phyloP scores from a whole-genome alignment of 1,139 yeast genomes.

The Geotrichum candidum region DNA sequence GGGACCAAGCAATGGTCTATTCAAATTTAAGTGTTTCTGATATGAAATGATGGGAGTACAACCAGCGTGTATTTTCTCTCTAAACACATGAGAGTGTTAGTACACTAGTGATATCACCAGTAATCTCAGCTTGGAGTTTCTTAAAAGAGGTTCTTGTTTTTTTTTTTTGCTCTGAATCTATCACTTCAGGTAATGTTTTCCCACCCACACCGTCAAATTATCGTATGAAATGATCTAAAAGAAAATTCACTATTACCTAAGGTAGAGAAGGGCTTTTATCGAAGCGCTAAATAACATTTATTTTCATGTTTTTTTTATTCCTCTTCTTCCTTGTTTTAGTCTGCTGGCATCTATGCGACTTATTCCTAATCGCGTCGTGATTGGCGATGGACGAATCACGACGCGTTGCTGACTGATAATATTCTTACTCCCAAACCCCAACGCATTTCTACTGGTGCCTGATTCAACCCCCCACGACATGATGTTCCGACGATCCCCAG shows the following conservation, averaged over 20 bases:
- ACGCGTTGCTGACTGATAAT: not conserved
- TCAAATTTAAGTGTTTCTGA: no score
- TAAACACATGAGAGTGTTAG: not conserved
- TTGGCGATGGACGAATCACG: not conserved
- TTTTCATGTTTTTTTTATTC: not conserved
- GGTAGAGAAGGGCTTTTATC: no score
- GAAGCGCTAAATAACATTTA: no score
- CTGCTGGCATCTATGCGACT: not conserved
- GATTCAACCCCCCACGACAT: not conserved
- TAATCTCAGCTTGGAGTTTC: not conserved
- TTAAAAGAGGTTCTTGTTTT: not conserved
- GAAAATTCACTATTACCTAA: no score
- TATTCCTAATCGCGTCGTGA: not conserved
- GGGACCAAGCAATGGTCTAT: not conserved
- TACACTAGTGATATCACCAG: not conserved
- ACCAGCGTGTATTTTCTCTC: not conserved
- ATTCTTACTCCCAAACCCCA: not conserved
- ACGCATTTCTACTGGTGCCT: not conserved
- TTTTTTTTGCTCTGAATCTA: not conserved
- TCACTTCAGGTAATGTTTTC: not conserved
- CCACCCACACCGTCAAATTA: not conserved
- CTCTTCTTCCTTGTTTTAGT: not conserved
- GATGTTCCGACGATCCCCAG: not conserved
- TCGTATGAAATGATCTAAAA: not conserved
- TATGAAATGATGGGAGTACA: no score